These are phyloP conservation scores for Colletotrichum sp. DNA, from an alignment of 2,329 filamentous ascomycete genomes.

Conservation along the genomic window DNA sequence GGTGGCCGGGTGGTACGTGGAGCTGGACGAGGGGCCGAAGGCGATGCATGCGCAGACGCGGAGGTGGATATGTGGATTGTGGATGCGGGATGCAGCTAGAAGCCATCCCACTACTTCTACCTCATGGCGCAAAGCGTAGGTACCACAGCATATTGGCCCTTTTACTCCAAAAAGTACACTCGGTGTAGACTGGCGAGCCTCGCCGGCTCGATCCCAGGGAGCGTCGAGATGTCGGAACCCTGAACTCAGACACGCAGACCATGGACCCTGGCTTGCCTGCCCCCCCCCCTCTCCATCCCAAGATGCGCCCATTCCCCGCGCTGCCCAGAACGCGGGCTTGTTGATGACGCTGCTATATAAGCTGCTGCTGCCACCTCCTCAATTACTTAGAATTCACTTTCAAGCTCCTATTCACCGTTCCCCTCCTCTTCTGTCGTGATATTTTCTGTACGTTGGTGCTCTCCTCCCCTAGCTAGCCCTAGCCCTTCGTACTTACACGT, in stretches of 20 bases:
- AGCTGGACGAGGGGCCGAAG: background rate
- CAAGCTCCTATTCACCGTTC: background rate
- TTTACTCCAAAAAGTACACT: background rate
- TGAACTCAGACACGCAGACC: slow-evolving; percentile 16
- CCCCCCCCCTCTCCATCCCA: background rate
- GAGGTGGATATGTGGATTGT: background rate
- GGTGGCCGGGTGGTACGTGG: slow-evolving; percentile 3
- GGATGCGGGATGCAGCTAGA: slow-evolving; percentile 6
- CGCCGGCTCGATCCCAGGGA: slow-evolving; percentile 6
- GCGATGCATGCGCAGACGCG: background rate
- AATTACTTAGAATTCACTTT: too few species aligned
- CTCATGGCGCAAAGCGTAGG: background rate
- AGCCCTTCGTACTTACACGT: background rate
- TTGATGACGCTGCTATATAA: slow-evolving; percentile 2
- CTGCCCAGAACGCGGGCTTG: background rate
- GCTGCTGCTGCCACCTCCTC: background rate
- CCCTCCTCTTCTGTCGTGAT: background rate
- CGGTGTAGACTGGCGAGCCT: background rate
- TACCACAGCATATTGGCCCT: background rate
- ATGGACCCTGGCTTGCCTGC: background rate
- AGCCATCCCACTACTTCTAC: background rate
- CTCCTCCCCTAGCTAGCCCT: background rate
- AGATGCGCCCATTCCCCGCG: slow-evolving; percentile 13
- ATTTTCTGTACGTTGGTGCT: background rate
- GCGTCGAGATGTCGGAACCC: slow-evolving; percentile 5